Evolutionary conservation across 495 filamentous ascomycete genomes (phyloP).

Genomic region (Astrothelium macrocarpum): DNA sequence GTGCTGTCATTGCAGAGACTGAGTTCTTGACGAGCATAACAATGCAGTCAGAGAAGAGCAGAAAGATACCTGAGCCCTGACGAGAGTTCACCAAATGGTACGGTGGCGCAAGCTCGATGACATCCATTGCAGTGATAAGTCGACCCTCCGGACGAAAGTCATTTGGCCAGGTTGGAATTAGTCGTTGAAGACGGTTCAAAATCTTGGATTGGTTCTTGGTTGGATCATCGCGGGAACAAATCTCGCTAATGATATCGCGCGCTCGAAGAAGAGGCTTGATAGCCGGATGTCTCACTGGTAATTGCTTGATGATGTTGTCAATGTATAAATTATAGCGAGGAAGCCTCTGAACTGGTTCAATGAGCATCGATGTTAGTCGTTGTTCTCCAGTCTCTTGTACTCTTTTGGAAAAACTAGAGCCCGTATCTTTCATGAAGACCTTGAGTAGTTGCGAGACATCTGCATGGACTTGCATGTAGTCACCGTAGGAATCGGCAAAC

Average conservation of each 20-base stretch:
- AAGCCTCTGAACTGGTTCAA: slow-evolving; percentile 91
- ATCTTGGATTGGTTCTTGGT: slow-evolving; percentile 57
- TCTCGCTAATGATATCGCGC: slow-evolving; percentile 83
- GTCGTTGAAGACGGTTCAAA: slow-evolving; percentile 58
- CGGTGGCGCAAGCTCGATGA: slow-evolving; percentile 65
- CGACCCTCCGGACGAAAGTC: slow-evolving; percentile 64
- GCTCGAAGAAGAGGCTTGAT: slow-evolving; percentile 71
- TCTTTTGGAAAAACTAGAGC: slow-evolving; percentile 68
- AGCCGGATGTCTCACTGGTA: slow-evolving; percentile 76
- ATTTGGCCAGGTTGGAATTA: slow-evolving; percentile 72
- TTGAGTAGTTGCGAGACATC: slow-evolving; percentile 73
- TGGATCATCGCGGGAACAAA: slow-evolving; percentile 76
- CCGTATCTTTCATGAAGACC: slow-evolving; percentile 56
- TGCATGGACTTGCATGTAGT: slow-evolving; percentile 79
- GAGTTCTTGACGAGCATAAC: slow-evolving; percentile 62
- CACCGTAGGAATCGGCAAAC: slow-evolving; percentile 78
- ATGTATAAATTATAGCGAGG: slow-evolving; percentile 93
- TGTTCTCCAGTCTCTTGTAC: slow-evolving; percentile 86
- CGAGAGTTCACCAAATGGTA: slow-evolving; percentile 41
- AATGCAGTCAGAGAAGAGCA: slow-evolving; percentile 76
- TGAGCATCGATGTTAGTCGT: slow-evolving; percentile 77
- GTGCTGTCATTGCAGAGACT: slow-evolving; percentile 54
- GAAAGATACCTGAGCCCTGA: slow-evolving; percentile 48
- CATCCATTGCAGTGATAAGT: slow-evolving; percentile 75
- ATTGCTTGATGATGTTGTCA: slow-evolving; percentile 77